Base-by-base conservation (phyloP, 139 green algal genomes). In the Micractinium conductrix region DNA sequence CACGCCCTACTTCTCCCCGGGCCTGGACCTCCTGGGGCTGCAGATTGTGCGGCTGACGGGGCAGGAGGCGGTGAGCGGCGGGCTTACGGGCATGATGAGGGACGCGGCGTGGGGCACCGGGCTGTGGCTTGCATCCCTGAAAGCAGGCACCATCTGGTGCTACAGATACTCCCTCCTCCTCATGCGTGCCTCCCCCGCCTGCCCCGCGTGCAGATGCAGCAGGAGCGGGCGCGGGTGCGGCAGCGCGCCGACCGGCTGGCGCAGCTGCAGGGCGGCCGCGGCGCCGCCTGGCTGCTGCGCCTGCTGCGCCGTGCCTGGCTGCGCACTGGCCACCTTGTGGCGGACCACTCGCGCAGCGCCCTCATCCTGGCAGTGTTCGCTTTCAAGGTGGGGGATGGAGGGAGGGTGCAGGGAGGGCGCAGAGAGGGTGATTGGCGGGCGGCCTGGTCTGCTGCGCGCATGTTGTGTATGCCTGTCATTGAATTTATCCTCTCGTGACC, bases 351-450 rank as follows among this genome's bases (percentile, higher is more conserved):
- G 6, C 90, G 91, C 45, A 93, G 76, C 40, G 88, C 90, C 1
- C 90, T 98, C 67, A 95, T 98, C 37, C 85, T 96, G n/a, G 88
- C 91, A 2, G 94, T 98, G 26, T 98, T 98, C 88, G 94, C 87
- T 16, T 98, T 97, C 93, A 98, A 98, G 91, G 94, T 93, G 53
- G 16, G 80, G 30, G 6, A 35, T 4, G 58, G 58, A 35, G 58
- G 58, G 9, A 26, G 55, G 4, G 55, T n/a, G 55, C 9, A 63
- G 55, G 21, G 28, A 63, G 55, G 4, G 71, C 42, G 4, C 7
- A 40, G 1, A n/a, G n/a, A n/a, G n/a, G n/a, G n/a, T n/a, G n/a
- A n/a, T n/a, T n/a, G n/a, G n/a, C n/a, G n/a, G n/a, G n/a, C n/a
- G n/a, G n/a, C n/a, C n/a, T n/a, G n/a, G n/a, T n/a, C n/a, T n/a